A percentile compares a stretch with the other conserved stretches of the same genome.
Evolutionary conservation across 1,139 yeast genomes (phyloP).

Genomic region (Lodderomyces elongisporus): DNA sequence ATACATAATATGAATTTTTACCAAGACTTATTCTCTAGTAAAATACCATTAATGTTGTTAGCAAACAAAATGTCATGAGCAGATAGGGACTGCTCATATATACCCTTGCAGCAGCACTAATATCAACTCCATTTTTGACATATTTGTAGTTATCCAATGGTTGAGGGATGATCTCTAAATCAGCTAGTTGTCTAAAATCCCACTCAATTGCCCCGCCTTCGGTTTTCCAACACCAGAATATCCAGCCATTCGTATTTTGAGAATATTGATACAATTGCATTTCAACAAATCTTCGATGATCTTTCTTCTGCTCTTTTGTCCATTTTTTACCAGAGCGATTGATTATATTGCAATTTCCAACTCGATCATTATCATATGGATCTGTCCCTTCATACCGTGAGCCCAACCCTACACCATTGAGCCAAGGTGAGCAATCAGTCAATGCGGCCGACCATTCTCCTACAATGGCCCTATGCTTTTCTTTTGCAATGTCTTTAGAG

Average conservation of each 20-base stretch:
- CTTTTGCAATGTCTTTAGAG: conserved; percentile 31
- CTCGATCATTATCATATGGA: conserved; percentile 32
- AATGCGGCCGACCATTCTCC: conserved; percentile 67
- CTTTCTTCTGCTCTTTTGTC: conserved; percentile 33
- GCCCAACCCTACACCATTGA: conserved; percentile 58
- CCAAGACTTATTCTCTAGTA: no score
- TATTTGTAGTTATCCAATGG: conserved; percentile 48
- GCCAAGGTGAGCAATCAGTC: conserved; percentile 64
- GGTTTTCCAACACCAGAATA: conserved; percentile 68
- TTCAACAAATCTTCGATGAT: conserved; percentile 45
- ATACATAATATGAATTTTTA: no score
- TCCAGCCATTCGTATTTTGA: conserved; percentile 50
- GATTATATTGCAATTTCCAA: conserved; percentile 26
- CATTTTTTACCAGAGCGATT: conserved; percentile 31
- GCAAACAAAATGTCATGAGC: no score
- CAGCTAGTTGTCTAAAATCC: conserved; percentile 52
- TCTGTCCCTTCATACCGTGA: conserved; percentile 50
- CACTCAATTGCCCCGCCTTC: conserved; percentile 53
- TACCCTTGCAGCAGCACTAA: conserved; percentile 13
- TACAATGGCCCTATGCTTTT: conserved; percentile 47
- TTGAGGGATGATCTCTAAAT: conserved; percentile 51
- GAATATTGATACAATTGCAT: conserved; percentile 24
- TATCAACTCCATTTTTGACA: conserved; percentile 35
- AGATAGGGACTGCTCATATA: no score
- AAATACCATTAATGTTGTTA: no score